Evolutionary conservation across 208 protist species (phyloP).

Genomic region (Leishmania lainsoni): DNA sequence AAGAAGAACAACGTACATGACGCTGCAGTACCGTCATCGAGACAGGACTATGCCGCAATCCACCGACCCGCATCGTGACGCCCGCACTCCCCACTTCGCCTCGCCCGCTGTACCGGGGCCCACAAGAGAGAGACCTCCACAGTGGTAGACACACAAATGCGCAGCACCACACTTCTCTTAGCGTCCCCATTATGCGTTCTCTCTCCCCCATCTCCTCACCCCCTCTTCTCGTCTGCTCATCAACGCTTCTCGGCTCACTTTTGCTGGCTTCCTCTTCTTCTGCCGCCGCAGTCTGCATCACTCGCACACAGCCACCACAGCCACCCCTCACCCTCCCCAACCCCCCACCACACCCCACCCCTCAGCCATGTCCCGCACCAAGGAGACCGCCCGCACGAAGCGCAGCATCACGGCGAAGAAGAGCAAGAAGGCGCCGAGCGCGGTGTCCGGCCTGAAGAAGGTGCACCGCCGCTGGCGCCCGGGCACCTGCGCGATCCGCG

Average conservation of each 20-base stretch:
- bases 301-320: too few species aligned
- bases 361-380: too few species aligned
- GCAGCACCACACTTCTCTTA: not conserved
- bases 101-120: not conserved
- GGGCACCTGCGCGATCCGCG: too few species aligned
- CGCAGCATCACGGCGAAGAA: too few species aligned
- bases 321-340: too few species aligned
- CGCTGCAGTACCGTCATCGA: not conserved
- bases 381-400: slow-evolving; percentile 44
- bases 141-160: not conserved
- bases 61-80: not conserved
- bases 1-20: not conserved
- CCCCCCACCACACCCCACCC: too few species aligned
- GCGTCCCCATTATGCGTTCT: not conserved
- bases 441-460: too few species aligned
- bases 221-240: not conserved
- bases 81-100: not conserved
- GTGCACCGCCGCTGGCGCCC: too few species aligned
- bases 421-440: too few species aligned
- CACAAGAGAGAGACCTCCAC: not conserved
- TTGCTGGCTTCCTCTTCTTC: too few species aligned
- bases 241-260: not conserved
- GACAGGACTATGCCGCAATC: too few species aligned
- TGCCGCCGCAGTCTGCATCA: too few species aligned
- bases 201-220: not conserved